phyloP scores from a whole-genome alignment of 495 filamentous ascomycete species.

The Trypethelium eluteriae region DNA sequence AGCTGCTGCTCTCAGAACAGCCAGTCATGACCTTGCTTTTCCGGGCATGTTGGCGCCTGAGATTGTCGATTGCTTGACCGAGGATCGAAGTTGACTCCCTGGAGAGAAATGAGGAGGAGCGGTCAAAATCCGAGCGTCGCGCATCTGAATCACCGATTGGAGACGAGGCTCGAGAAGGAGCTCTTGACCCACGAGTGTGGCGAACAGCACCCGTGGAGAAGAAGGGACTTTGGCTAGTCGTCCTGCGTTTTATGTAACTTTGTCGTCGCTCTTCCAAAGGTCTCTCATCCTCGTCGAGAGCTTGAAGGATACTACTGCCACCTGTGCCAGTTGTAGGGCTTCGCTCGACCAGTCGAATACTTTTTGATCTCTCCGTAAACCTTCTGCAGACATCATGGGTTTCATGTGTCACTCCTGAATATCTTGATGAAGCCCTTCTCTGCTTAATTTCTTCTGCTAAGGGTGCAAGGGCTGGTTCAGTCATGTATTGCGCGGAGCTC shows the following conservation, averaged over 20 bases:
- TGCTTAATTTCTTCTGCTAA: neutral
- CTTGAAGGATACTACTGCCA: neutral
- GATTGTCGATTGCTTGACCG: neutral
- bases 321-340: neutral
- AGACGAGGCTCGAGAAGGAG: neutral
- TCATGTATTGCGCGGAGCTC: neutral
- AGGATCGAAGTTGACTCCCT: neutral
- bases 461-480: neutral
- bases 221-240: neutral
- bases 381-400: neutral
- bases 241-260: conserved; percentile 2
- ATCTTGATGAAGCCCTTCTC: neutral
- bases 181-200: neutral
- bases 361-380: neutral
- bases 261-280: conserved; percentile 2
- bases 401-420: neutral
- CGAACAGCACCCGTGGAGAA: conserved; percentile 2
- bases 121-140: neutral
- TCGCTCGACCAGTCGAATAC: conserved; percentile 8
- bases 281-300: neutral
- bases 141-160: neutral
- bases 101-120: neutral
- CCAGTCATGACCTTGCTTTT: neutral
- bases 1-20: neutral
- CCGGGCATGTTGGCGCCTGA: neutral